phyloP scores from a whole-genome alignment of 2,329 filamentous ascomycete species.

The Pyrenophora tritici-repentis region DNA sequence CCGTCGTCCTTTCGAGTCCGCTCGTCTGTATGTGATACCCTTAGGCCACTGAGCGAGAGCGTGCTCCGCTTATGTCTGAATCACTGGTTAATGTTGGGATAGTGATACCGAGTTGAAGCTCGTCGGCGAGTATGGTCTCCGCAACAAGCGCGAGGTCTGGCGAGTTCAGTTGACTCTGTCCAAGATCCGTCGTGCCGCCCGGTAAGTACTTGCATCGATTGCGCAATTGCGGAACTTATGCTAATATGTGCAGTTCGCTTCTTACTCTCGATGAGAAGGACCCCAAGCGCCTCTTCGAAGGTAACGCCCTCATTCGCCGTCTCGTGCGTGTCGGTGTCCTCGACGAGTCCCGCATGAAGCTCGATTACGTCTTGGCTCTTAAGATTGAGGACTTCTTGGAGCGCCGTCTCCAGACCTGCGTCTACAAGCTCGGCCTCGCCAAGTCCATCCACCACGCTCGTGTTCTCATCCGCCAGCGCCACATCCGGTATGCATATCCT shows the following conservation, averaged over 20 bases:
- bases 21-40: slow-evolving; percentile 90
- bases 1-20: slow-evolving; percentile 97
- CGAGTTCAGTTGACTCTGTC: slow-evolving; percentile 98
- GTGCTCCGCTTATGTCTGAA: slow-evolving; percentile 97
- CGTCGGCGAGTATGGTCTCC: slow-evolving; percentile 99
- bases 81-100: slow-evolving; percentile 66
- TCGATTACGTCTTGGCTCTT: slow-evolving; percentile 99
- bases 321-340: slow-evolving; percentile 99
- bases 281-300: slow-evolving; percentile 99
- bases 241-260: slow-evolving; percentile 75
- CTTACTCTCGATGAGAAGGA: slow-evolving; percentile 99
- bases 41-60: slow-evolving; percentile 97
- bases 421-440: slow-evolving; percentile 99
- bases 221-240: slow-evolving; percentile 8
- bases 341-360: slow-evolving; percentile 99
- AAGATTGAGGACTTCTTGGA: slow-evolving; percentile 99
- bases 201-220: slow-evolving; percentile 63
- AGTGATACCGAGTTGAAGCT: slow-evolving; percentile 99
- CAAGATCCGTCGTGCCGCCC: slow-evolving; percentile 99
- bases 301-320: slow-evolving; percentile 99
- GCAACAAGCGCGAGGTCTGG: slow-evolving; percentile 99
- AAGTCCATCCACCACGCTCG: slow-evolving; percentile 99
- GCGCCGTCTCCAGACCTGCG: slow-evolving; percentile 98
- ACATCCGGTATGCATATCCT: slow-evolving; percentile 72
- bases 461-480: slow-evolving; percentile 99